Conservation (phyloP, 495 filamentous ascomycete species). For the Thermothielavioides terrestris region DNA sequence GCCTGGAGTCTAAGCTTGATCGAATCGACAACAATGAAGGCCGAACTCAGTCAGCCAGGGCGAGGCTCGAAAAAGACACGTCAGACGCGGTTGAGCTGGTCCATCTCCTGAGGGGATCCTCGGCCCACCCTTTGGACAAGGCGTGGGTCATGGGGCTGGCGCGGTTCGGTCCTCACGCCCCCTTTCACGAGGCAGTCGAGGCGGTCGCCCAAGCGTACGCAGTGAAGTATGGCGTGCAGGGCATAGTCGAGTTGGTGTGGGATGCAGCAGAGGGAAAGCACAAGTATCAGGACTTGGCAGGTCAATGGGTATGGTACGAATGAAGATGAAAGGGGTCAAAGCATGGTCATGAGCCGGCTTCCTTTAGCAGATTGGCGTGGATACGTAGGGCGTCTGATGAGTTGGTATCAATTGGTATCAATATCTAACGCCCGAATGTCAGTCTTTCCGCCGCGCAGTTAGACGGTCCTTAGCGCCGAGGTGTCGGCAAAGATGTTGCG, state of each 20-base stretch:
- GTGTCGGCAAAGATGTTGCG: constrained; percentile 1
- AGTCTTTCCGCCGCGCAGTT: neutral
- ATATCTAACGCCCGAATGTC: neutral
- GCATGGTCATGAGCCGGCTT: too few species aligned
- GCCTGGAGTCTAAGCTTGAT: neutral
- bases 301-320: neutral
- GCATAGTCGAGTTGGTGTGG: neutral
- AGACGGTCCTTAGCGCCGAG: neutral
- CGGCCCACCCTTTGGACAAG: neutral
- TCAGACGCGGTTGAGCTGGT: neutral
- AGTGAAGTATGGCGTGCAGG: neutral
- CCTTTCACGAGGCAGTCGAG: neutral
- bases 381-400: neutral
- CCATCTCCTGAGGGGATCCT: neutral
- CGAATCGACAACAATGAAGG: neutral
- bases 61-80: neutral
- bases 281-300: neutral
- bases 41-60: neutral
- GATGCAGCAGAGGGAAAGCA: neutral
- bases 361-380: too few species aligned
- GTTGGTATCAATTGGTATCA: too few species aligned
- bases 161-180: neutral
- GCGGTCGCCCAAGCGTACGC: neutral
- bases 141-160: neutral
- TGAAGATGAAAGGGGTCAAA: neutral